Base-by-base conservation (phyloP, 148 eudicot species). In the Rhododendron vialii region DNA sequence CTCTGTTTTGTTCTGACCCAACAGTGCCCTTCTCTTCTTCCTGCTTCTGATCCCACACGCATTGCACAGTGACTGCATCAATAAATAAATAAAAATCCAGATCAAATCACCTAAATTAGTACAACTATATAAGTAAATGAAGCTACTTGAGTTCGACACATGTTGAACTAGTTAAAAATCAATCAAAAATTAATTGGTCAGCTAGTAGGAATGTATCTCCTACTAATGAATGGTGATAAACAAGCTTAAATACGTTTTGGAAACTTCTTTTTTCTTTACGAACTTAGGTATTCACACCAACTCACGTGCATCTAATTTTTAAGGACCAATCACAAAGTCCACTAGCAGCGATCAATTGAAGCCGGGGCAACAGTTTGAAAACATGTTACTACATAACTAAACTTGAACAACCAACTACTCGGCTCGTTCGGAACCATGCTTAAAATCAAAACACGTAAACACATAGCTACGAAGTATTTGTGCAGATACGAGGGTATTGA, bases 21-120 rank as follows among this genome's bases (percentile, higher is more conserved):
- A 78, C 0, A 93, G 85, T 38, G 96, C 93, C 86, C 99, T 90
- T 86, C 95, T 92, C 90, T 85, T 94, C 86, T 96, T 96, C 85
- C 99, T 90, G 90, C 97, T 95, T 86, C 97, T 92, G 82, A 96
- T 96, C 90, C 99, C 99, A 90, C 98, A 96, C 48, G 99, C 99
- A 88, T 96, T 96, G 90, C 99, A 96, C 87, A 96, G 91, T 78
- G 99, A 93, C 98, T 96, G 94, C 85, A 85, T 28, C 26, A 22
- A 59, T 1, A 59, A 53, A 14, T 0, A 15, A 76, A 2, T 1
- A 59, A 18, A 55, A 63, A 78, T 48, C 48, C 47, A 80, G 15
- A 73, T 83, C 78, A 86, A 20, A 26, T 13, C 12, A 69, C 36
- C 36, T 13, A 69, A 69, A 69, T 30, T 24, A 24, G 69, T 63